Conservation (phyloP, 2,329 filamentous ascomycete species). For the Rhynchosporium graminicola region DNA sequence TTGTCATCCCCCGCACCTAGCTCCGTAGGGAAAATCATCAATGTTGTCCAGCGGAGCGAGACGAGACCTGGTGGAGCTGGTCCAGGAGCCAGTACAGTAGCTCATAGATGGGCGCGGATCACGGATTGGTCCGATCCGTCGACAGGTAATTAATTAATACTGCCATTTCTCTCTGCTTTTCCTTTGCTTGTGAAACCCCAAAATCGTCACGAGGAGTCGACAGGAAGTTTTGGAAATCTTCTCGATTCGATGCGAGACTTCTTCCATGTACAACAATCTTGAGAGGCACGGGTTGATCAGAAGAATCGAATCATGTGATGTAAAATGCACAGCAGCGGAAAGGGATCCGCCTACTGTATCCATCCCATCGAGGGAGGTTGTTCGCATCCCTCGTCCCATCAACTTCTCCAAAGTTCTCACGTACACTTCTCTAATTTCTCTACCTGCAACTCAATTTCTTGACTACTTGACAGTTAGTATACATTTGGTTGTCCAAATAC, state of each 20-base stretch:
- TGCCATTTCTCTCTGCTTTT: too few species aligned
- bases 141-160: neutral
- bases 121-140: constrained; percentile 1
- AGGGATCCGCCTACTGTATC: neutral
- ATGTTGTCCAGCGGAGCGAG: neutral
- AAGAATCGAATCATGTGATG: too few species aligned
- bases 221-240: too few species aligned
- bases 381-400: neutral
- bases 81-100: neutral
- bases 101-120: constrained; percentile 1
- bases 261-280: too few species aligned
- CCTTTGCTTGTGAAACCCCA: too few species aligned
- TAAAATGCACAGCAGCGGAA: too few species aligned
- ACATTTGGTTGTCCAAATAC: neutral
- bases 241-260: too few species aligned
- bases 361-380: neutral
- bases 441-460: too few species aligned
- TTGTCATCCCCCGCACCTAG: neutral
- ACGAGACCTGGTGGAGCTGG: neutral
- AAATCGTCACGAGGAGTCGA: too few species aligned
- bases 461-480: too few species aligned
- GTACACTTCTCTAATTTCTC: too few species aligned
- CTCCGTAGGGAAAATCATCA: neutral
- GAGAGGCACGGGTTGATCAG: too few species aligned
- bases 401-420: neutral